Conservation (phyloP, 176 grass and related monocot genomes). For the Eragrostis nindensis region DNA sequence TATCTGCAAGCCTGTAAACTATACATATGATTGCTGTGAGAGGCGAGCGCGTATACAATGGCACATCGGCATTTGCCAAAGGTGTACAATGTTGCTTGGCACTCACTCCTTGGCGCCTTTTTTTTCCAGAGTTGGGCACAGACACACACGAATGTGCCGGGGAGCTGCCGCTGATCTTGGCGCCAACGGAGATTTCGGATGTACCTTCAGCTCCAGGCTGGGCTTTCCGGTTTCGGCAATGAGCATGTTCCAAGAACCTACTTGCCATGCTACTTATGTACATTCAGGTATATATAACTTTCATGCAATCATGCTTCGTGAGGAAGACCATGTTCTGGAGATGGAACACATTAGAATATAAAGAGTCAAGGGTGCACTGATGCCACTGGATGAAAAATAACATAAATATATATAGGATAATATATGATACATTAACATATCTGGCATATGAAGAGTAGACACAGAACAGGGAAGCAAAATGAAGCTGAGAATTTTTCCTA, state of each 20-base stretch:
- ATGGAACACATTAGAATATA: conserved; percentile 7
- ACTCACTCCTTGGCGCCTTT: conserved; percentile 50
- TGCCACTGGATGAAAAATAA: neutral
- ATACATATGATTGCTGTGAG: conserved; percentile 1
- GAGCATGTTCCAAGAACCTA: conserved; percentile 46
- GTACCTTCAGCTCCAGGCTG: conserved; percentile 43
- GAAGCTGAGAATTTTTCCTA: conserved; percentile 27
- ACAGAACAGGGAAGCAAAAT: neutral
- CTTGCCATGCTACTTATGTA: conserved; percentile 45
- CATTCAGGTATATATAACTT: conserved; percentile 29
- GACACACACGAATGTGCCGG: conserved; percentile 53
- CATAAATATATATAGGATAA: conserved; percentile 15
- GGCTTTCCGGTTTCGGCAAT: conserved; percentile 53
- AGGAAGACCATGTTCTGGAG: conserved; percentile 39
- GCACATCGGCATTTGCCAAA: conserved; percentile 84
- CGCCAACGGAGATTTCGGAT: conserved; percentile 42
- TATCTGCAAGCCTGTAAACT: neutral
- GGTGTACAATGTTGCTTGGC: conserved; percentile 68
- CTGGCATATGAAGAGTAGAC: conserved; percentile 4
- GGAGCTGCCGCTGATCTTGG: conserved; percentile 51
- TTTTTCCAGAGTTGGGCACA: conserved; percentile 45
- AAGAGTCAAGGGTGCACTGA: neutral
- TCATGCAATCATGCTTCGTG: conserved; percentile 24
- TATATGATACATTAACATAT: conserved; percentile 35
- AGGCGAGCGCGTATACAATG: conserved; percentile 13